Evolutionary conservation across 495 filamentous ascomycete genomes (phyloP).

Genomic region (Penicillium nucicola): DNA sequence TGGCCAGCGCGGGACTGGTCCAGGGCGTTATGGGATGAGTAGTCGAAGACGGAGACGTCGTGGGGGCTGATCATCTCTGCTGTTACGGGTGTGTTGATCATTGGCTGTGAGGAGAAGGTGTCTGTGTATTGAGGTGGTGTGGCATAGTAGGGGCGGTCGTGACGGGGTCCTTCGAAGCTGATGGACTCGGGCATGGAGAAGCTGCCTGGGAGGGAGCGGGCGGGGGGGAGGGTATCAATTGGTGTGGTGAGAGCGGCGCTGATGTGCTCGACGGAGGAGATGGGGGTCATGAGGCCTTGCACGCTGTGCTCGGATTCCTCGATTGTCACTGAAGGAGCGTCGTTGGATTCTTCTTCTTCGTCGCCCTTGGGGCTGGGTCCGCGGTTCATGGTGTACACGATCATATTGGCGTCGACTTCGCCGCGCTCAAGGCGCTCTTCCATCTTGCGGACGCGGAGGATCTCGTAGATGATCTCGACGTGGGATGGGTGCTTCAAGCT

Average conservation of each 20-base stretch:
- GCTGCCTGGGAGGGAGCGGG: slow-evolving; percentile 17
- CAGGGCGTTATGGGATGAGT: slow-evolving; percentile 26
- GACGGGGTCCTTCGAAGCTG: slow-evolving; percentile 30
- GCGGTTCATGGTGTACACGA: slow-evolving; percentile 39
- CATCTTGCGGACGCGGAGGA: slow-evolving; percentile 50
- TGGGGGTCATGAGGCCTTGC: slow-evolving; percentile 29
- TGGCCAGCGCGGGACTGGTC: slow-evolving; percentile 24
- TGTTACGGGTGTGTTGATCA: slow-evolving; percentile 30
- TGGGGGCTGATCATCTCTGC: slow-evolving; percentile 31
- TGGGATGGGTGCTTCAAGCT: slow-evolving; percentile 35
- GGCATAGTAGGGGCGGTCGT: slow-evolving; percentile 31
- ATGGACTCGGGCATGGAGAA: slow-evolving; percentile 33
- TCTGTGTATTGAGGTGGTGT: slow-evolving; percentile 33
- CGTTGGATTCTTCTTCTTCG: slow-evolving; percentile 31
- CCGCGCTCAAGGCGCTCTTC: slow-evolving; percentile 51
- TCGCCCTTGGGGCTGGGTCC: slow-evolving; percentile 37
- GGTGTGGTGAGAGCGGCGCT: slow-evolving; percentile 26
- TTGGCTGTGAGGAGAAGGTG: slow-evolving; percentile 31
- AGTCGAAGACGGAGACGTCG: slow-evolving; percentile 33
- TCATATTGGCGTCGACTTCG: slow-evolving; percentile 43
- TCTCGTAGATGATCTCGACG: slow-evolving; percentile 47
- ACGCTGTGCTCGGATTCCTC: slow-evolving; percentile 29
- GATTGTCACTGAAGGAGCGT: slow-evolving; percentile 1
- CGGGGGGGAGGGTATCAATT: slow-evolving; percentile 20
- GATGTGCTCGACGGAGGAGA: slow-evolving; percentile 31